phyloP scores from a whole-genome alignment of 2,329 filamentous ascomycete species.

The Nemania abortiva region DNA sequence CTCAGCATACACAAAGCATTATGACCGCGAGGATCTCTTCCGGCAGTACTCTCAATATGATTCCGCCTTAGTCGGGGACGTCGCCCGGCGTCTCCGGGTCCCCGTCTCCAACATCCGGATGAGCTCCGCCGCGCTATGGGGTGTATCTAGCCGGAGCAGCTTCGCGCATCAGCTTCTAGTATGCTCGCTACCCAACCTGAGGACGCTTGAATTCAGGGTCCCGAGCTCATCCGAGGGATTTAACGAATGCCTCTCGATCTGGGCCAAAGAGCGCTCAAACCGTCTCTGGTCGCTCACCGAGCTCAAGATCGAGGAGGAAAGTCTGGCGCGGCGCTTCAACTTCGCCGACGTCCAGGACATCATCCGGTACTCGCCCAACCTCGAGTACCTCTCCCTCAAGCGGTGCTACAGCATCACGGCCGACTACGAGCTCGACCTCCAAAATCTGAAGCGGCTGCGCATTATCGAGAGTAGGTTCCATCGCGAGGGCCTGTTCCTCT shows the following conservation, averaged over 20 bases:
- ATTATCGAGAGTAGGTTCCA: conserved; percentile 41
- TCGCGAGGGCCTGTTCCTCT: conserved; percentile 39
- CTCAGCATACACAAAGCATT: conserved; percentile 41
- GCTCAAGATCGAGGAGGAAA: conserved; percentile 40
- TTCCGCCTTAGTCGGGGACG: conserved; percentile 40
- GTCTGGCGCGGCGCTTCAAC: conserved; percentile 40
- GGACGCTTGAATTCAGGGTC: conserved; percentile 37
- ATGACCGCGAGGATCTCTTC: conserved; percentile 42
- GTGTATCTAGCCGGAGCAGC: conserved; percentile 37
- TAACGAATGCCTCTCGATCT: conserved; percentile 42
- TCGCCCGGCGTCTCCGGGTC: conserved; percentile 38
- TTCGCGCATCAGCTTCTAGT: conserved; percentile 40
- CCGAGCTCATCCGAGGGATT: conserved; percentile 38
- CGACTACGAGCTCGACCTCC: conserved; percentile 38
- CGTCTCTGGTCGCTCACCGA: conserved; percentile 39
- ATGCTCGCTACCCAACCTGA: conserved; percentile 39
- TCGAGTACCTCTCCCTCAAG: conserved; percentile 38
- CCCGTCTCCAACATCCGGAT: conserved; percentile 41
- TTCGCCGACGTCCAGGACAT: conserved; percentile 41
- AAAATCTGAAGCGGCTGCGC: conserved; percentile 35
- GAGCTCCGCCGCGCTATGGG: conserved; percentile 39
- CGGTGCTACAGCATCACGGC: conserved; percentile 40
- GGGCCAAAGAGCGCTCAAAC: conserved; percentile 38
- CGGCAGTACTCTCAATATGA: conserved; percentile 41
- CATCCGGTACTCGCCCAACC: conserved; percentile 39